phyloP scores from a whole-genome alignment of 2,329 filamentous ascomycete species.

The Lachnellula arida region DNA sequence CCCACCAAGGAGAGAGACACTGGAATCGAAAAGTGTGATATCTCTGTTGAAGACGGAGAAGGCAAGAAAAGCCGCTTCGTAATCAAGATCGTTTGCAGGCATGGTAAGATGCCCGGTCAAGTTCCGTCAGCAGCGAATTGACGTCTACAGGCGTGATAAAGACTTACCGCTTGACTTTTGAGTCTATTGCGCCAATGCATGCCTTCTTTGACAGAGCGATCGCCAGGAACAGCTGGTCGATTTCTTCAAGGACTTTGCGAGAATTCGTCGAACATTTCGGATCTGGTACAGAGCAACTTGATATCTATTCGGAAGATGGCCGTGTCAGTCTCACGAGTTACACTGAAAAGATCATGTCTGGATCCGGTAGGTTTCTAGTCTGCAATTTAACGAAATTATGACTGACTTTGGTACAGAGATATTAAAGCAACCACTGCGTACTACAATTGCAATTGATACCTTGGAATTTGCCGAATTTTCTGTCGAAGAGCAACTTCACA shows the following conservation, averaged over 20 bases:
- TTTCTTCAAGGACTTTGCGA: slow-evolving; percentile 64
- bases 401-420: slow-evolving; percentile 48
- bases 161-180: slow-evolving; percentile 72
- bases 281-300: slow-evolving; percentile 73
- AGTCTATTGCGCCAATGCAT: slow-evolving; percentile 68
- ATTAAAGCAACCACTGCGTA: slow-evolving; percentile 74
- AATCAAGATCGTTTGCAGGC: slow-evolving; percentile 68
- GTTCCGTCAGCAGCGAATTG: background rate
- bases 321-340: slow-evolving; percentile 74
- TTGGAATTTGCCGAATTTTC: slow-evolving; percentile 73
- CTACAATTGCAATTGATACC: slow-evolving; percentile 70
- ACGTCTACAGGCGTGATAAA: slow-evolving; percentile 59
- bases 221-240: slow-evolving; percentile 66
- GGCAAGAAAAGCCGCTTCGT: slow-evolving; percentile 68
- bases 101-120: slow-evolving; percentile 43
- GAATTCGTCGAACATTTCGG: slow-evolving; percentile 79
- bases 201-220: slow-evolving; percentile 67
- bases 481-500: slow-evolving; percentile 70
- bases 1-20: slow-evolving; percentile 60
- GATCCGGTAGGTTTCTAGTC: slow-evolving; percentile 45
- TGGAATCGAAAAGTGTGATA: slow-evolving; percentile 68
- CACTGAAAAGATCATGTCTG: slow-evolving; percentile 71
- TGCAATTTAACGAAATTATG: background rate
- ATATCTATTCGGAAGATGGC: slow-evolving; percentile 67
- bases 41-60: slow-evolving; percentile 66